Base-by-base conservation (phyloP, 2,329 filamentous ascomycete genomes). In the Penicillium capsulatum region DNA sequence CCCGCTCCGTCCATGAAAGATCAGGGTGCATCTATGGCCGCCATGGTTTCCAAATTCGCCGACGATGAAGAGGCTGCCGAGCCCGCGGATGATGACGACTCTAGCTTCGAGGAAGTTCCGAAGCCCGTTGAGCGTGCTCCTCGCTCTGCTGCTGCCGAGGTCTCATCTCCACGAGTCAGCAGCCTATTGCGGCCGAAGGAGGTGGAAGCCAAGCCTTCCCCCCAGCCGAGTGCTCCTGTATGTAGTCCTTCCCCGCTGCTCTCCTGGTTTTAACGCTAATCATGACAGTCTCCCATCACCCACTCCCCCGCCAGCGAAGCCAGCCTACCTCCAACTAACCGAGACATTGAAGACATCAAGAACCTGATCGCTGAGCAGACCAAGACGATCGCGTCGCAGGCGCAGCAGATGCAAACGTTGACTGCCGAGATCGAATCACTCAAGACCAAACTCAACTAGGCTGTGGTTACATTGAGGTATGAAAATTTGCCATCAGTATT, bases 11-110 rank as follows among this genome's bases (percentile, higher is more conserved):
- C 79, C 1, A 79, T 94, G 68, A 84, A 82, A 48, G 86, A 94
- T 48, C 91, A 95, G 69, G 89, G 92, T 64, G 78, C 79, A 17
- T 94, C 88, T 9, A 92, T 96, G 67, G 80, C 88, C 14, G 81
- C 81, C 39, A 83, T 92, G 74, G 90, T 89, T 7, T 81, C 79
- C 63, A 94, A 86, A 66, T 96, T 86, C 67, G 84, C 88, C 54
- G 89, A 94, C 61, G 79, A 81, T 5, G 76, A 80, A 8, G 77
- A 77, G n/a, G 76, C 79, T 1, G 67, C 70, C 2, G 70, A 72
- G 7, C 57, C 68, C 15, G 74, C 76, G 2, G 73, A 79, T 13
- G 80, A 82, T 32, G 83, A 86, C 42, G 75, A 77, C 17, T 91
- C 86, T 1, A 87, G 83, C 67, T 96, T 96, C 52, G 90, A 96